These are phyloP conservation scores for Waltergamsia citrina DNA, from an alignment of 2,329 filamentous ascomycete species.

Conservation along the genomic window DNA sequence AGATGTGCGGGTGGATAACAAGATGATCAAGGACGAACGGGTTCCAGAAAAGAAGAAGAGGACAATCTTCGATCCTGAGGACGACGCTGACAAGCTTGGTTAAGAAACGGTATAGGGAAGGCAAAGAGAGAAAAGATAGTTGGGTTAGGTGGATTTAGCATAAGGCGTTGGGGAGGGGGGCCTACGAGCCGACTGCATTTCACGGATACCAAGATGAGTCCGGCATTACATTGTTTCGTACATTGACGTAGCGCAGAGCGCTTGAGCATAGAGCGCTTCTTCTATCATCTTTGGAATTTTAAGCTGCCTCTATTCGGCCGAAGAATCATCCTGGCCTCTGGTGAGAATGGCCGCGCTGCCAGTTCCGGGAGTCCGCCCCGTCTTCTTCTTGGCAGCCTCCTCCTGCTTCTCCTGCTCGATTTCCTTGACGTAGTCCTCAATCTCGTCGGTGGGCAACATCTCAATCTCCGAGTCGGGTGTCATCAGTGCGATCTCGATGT, in stretches of 20 bases:
- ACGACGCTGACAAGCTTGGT: constrained; percentile 67
- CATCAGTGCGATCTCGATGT: constrained; percentile 99
- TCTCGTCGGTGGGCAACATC: constrained; percentile 91
- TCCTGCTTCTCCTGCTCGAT: constrained; percentile 99
- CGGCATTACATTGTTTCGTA: constrained; percentile 26
- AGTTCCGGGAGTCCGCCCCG: constrained; percentile 60
- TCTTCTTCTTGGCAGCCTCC: constrained; percentile 96
- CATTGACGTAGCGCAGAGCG: constrained; percentile 18
- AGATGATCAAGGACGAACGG: constrained; percentile 90
- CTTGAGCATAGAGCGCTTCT: constrained; percentile 13
- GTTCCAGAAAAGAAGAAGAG: constrained; percentile 48
- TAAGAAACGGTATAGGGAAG: constrained; percentile 26
- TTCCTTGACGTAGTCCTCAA: constrained; percentile 95
- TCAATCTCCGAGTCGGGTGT: constrained; percentile 84
- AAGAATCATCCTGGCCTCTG: constrained; percentile 37
- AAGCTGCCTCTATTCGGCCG: constrained; percentile 21
- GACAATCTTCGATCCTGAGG: constrained; percentile 67
- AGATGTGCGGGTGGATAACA: constrained; percentile 73
- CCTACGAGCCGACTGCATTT: not conserved
- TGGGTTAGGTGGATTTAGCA: constrained; percentile 5
- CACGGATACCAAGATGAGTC: constrained; percentile 10
- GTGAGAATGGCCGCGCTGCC: constrained; percentile 68
- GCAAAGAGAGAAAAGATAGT: not conserved
- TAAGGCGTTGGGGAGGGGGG: not conserved
- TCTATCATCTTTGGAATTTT: constrained; percentile 10